Percentiles rank a stretch among this genome's conserved stretches.
phyloP scores from a whole-genome alignment of 2,329 filamentous ascomycete genomes.

The Metarhizium anisopliae region DNA sequence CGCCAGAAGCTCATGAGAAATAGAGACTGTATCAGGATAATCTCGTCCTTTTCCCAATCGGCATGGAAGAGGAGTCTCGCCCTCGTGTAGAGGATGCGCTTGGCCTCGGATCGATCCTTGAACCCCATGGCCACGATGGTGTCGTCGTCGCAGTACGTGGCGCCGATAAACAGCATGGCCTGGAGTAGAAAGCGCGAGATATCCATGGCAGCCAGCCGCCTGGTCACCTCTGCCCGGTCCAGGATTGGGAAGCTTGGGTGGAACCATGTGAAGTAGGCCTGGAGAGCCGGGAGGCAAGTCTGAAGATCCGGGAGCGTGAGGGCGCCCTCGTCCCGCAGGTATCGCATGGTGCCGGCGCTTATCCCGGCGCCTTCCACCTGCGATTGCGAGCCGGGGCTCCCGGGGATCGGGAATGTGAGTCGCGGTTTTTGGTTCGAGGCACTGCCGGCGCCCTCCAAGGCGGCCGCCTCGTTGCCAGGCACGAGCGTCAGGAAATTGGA shows the following conservation, averaged over 20 bases:
- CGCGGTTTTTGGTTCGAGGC: slow-evolving; percentile 12
- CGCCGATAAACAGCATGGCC: slow-evolving; percentile 45
- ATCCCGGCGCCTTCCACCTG: slow-evolving; percentile 24
- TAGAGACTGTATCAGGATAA: slow-evolving; percentile 39
- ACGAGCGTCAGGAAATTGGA: slow-evolving; percentile 30
- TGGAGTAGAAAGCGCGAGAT: slow-evolving; percentile 42
- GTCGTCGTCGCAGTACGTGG: slow-evolving; percentile 40
- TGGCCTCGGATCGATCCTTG: slow-evolving; percentile 37
- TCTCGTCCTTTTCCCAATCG: slow-evolving; percentile 41
- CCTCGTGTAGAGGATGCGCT: slow-evolving; percentile 38
- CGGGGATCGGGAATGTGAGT: slow-evolving; percentile 21
- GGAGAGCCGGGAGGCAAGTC: slow-evolving; percentile 32
- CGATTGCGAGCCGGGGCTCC: slow-evolving; percentile 15
- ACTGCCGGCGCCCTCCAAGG: neutral
- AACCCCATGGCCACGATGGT: slow-evolving; percentile 36
- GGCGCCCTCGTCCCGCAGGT: slow-evolving; percentile 34
- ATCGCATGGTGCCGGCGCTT: slow-evolving; percentile 37
- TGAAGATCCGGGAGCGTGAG: slow-evolving; percentile 35
- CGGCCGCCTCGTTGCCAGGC: slow-evolving; percentile 13
- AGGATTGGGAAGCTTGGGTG: slow-evolving; percentile 48
- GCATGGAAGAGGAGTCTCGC: slow-evolving; percentile 44
- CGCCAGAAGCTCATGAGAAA: slow-evolving; percentile 50
- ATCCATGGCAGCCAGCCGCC: slow-evolving; percentile 26
- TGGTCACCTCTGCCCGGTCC: slow-evolving; percentile 34
- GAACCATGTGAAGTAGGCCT: slow-evolving; percentile 47